Conservation (phyloP, 805 yeast genomes). For the Kodamaea laetipori region DNA sequence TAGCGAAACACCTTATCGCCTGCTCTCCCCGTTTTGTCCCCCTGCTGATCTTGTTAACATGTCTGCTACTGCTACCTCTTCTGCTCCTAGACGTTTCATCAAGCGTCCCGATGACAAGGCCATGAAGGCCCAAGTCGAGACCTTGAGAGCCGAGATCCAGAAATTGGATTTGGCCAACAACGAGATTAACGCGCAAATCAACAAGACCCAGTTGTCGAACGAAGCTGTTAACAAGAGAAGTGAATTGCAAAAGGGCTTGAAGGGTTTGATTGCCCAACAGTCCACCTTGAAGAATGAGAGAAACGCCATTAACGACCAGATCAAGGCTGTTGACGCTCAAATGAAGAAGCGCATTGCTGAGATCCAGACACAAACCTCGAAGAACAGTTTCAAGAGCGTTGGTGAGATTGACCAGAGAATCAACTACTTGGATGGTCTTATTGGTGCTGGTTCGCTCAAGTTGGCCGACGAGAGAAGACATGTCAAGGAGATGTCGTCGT, state of each 20-base stretch:
- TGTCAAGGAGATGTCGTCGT: conserved; percentile 80
- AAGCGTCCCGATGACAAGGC: conserved; percentile 74
- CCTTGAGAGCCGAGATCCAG: conserved; percentile 61
- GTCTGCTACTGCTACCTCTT: conserved; percentile 14
- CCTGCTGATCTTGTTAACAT: conserved; percentile 5
- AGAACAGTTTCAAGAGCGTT: conserved; percentile 64
- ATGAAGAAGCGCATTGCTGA: conserved; percentile 77
- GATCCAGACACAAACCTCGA: conserved; percentile 69
- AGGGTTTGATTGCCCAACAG: conserved; percentile 47
- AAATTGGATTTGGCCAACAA: conserved; percentile 57
- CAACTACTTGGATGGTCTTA: conserved; percentile 64
- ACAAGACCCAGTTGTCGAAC: conserved; percentile 38
- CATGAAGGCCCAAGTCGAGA: conserved; percentile 59
- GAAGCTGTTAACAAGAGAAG: conserved; percentile 33
- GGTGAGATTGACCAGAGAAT: conserved; percentile 72
- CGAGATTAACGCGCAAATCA: conserved; percentile 56
- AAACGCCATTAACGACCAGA: conserved; percentile 62
- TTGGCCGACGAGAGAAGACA: conserved; percentile 88
- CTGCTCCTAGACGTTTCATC: conserved; percentile 50
- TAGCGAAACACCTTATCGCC: conserved; percentile 2
- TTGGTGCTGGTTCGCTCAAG: conserved; percentile 77
- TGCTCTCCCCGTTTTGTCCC: conserved; percentile 3
- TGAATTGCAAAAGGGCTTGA: conserved; percentile 38
- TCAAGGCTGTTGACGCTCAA: conserved; percentile 66
- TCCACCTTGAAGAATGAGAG: conserved; percentile 50